These are phyloP conservation scores for Coemansia javaensis DNA, from an alignment of 192 early-diverging fungal genomes.

Conservation along the genomic window DNA sequence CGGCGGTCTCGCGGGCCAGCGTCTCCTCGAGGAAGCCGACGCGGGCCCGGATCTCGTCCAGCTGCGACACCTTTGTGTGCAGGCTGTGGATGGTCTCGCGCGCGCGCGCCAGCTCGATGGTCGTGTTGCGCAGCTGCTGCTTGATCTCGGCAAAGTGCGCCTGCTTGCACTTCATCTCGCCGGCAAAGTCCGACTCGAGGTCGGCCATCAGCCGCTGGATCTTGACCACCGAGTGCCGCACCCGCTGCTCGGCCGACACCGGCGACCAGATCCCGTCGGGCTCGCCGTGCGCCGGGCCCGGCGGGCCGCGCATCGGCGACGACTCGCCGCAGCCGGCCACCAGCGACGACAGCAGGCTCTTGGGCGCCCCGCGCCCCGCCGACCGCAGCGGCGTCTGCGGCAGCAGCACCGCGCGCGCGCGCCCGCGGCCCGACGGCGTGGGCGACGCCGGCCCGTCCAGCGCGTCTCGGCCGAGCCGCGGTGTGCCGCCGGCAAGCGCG, in stretches of 20 bases:
- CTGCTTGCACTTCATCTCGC: constrained; percentile 57
- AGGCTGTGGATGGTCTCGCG: constrained; percentile 52
- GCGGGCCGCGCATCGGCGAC: neutral
- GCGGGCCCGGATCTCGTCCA: constrained; percentile 56
- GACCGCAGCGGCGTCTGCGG: constrained; percentile 33
- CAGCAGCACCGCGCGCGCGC: constrained; percentile 1
- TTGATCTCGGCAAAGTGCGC: constrained; percentile 54
- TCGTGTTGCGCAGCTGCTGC: constrained; percentile 52
- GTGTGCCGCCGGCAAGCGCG: no score
- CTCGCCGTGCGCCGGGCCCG: neutral
- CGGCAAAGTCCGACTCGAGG: constrained; percentile 63
- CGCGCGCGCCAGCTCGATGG: constrained; percentile 54
- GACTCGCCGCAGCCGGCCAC: constrained; percentile 5
- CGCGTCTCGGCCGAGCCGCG: neutral
- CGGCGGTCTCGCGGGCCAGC: constrained; percentile 47
- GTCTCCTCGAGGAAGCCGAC: constrained; percentile 60
- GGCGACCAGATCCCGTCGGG: constrained; percentile 28
- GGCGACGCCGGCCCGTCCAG: constrained; percentile 11
- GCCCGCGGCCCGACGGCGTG: constrained; percentile 16
- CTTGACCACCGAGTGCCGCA: constrained; percentile 44
- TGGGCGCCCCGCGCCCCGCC: constrained; percentile 13
- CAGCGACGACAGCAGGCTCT: constrained; percentile 25
- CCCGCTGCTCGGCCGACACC: constrained; percentile 33
- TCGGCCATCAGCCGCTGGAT: constrained; percentile 67
- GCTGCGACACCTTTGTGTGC: constrained; percentile 50